Percentiles rank a stretch among this genome's conserved stretches.
These are phyloP conservation scores for Bifiguratus adelaidae DNA, from an alignment of 192 early-diverging fungal species.

Conservation along the genomic window DNA sequence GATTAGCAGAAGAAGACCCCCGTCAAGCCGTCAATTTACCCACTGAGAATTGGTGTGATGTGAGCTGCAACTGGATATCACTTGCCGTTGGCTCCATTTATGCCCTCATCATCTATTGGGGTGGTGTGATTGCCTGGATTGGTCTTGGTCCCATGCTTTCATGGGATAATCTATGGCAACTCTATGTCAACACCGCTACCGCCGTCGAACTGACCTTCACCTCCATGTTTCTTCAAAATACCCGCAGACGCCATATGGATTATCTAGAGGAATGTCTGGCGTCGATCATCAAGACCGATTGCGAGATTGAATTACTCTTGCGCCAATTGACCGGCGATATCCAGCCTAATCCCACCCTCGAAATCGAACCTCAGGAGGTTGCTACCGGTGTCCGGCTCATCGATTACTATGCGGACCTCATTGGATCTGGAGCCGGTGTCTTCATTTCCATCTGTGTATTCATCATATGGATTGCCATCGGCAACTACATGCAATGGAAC, in stretches of 20 bases:
- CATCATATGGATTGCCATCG: slow-evolving; percentile 3
- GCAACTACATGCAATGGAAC: slow-evolving; percentile 1
- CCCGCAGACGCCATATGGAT: slow-evolving; percentile 4
- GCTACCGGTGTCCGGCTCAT: neutral
- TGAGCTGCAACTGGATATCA: slow-evolving; percentile 1
- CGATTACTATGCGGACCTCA: slow-evolving; percentile 9
- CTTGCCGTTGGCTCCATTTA: neutral
- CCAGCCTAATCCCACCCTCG: slow-evolving; percentile 2
- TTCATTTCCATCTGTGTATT: slow-evolving; percentile 4
- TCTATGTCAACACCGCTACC: slow-evolving; percentile 10
- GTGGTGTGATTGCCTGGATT: slow-evolving; percentile 7
- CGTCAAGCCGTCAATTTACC: slow-evolving; percentile 4
- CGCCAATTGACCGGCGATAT: slow-evolving; percentile 1
- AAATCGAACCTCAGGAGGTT: neutral
- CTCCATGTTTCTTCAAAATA: slow-evolving; percentile 8
- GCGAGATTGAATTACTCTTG: slow-evolving; percentile 1
- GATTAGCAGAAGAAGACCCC: neutral
- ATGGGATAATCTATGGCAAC: slow-evolving; percentile 8
- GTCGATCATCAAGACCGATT: slow-evolving; percentile 1
- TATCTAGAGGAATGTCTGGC: slow-evolving; percentile 2
- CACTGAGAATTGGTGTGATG: slow-evolving; percentile 6
- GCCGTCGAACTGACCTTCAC: slow-evolving; percentile 5
- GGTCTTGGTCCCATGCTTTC: slow-evolving; percentile 1
- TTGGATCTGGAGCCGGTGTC: slow-evolving; percentile 2
- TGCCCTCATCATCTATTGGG: slow-evolving; percentile 1